A percentile compares a stretch with the other conserved stretches of the same genome.
These are phyloP conservation scores for Tardiomyces blankii DNA, from an alignment of 1,139 yeast genomes.

Conservation along the genomic window DNA sequence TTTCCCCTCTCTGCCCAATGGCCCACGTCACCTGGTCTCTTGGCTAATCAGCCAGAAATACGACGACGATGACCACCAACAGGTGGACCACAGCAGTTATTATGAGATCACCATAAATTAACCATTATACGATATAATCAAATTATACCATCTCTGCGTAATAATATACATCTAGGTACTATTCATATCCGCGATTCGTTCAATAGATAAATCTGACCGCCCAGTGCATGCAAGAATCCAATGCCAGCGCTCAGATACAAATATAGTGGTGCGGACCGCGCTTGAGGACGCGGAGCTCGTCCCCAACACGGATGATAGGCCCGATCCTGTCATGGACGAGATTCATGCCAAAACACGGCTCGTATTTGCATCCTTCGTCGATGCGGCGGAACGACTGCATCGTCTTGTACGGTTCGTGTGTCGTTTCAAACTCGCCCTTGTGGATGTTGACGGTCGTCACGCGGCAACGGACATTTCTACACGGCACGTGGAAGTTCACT, in stretches of 20 bases:
- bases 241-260: neutral
- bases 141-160: too few species aligned
- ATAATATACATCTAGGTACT: too few species aligned
- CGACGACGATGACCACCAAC: too few species aligned
- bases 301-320: constrained; percentile 22
- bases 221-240: too few species aligned
- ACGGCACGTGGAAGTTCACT: constrained; percentile 21
- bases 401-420: constrained; percentile 25
- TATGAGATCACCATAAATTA: too few species aligned
- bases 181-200: too few species aligned
- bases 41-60: too few species aligned
- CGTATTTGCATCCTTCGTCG: constrained; percentile 25
- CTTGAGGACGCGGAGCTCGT: constrained; percentile 12
- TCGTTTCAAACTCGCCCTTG: constrained; percentile 25
- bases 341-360: constrained; percentile 31
- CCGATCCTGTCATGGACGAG: constrained; percentile 22
- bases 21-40: too few species aligned
- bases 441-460: constrained; percentile 30
- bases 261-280: neutral
- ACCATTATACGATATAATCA: too few species aligned
- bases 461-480: constrained; percentile 30
- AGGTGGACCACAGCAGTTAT: too few species aligned
- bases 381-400: constrained; percentile 29
- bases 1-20: too few species aligned
- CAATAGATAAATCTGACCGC: too few species aligned